These are phyloP conservation scores for Wickerhamiella dianesei DNA, from an alignment of 805 yeast species.

Conservation along the genomic window DNA sequence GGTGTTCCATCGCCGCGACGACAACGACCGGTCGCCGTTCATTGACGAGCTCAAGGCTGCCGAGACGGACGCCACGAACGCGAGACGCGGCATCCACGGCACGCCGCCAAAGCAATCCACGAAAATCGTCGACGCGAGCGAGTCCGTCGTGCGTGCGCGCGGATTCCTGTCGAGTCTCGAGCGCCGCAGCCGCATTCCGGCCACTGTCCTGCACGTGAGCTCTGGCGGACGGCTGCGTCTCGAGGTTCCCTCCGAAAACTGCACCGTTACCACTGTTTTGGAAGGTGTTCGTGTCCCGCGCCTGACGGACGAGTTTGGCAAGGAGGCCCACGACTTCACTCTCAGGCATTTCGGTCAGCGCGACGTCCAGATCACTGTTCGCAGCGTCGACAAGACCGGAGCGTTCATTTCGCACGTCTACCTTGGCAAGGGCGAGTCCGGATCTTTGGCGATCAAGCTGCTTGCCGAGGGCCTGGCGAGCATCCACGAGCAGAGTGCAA, in stretches of 20 bases:
- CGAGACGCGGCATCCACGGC: slow-evolving; percentile 48
- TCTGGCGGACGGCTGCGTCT: slow-evolving; percentile 57
- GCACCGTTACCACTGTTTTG: slow-evolving; percentile 53
- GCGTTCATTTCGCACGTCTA: slow-evolving; percentile 65
- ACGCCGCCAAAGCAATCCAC: slow-evolving; percentile 26
- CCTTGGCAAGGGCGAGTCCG: slow-evolving; percentile 21
- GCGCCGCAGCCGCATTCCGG: slow-evolving; percentile 50
- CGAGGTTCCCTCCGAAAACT: slow-evolving; percentile 55
- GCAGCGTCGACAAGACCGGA: slow-evolving; percentile 62
- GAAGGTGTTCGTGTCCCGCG: slow-evolving; percentile 52
- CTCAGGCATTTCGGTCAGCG: slow-evolving; percentile 50
- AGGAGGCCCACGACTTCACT: slow-evolving; percentile 41
- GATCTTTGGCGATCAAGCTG: slow-evolving; percentile 35
- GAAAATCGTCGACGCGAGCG: slow-evolving; percentile 63
- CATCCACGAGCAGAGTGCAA: slow-evolving; percentile 51
- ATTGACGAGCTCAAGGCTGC: slow-evolving; percentile 69
- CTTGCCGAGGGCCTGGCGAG: slow-evolving; percentile 50
- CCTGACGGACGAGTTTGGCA: slow-evolving; percentile 24
- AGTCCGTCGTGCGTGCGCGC: slow-evolving; percentile 54
- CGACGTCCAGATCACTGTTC: slow-evolving; percentile 56
- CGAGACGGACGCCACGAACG: slow-evolving; percentile 45
- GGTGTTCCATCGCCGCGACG: slow-evolving; percentile 61
- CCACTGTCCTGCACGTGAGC: slow-evolving; percentile 58
- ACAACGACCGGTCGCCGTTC: slow-evolving; percentile 50
- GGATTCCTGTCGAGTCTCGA: slow-evolving; percentile 58